Base-by-base conservation (phyloP, 2,329 filamentous ascomycete species). In the Fusarium oxysporum region DNA sequence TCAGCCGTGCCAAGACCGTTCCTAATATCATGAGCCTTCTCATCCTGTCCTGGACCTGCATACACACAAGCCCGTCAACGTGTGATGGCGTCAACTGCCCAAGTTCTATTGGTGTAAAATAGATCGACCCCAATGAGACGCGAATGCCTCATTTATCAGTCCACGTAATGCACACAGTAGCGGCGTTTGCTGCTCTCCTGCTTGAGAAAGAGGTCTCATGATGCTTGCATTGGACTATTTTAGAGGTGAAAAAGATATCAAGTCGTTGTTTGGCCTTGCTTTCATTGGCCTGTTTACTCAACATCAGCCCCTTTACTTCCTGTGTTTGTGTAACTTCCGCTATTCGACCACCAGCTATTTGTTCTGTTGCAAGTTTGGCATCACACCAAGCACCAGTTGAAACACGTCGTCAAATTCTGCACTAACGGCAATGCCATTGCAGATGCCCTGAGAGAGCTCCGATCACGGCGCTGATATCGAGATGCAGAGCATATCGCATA, bases 161-260 rank as follows among this genome's bases (percentile, higher is more conserved):
- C 66, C 65, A 53, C 66, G 66, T 69, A 69, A 69, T 65, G 66
- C 66, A 53, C 48, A 35, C 45, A 67, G 53, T 67, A 69, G 58
- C 50, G 65, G 40, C 50, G 9, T 53, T 53, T 53, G 11, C 45
- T 38, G 28, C 35, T 64, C 25, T 45, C 28, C 35, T 38, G 13
- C 44, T 48, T 32, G 25, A n/a, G 41, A 17, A 59, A 40, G 25
- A 37, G 17, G n/a, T 45, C 54, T 60, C 30, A 51, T 17, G 30
- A 51, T 43, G 57, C 33, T 35, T 33, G 40, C 21, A 41, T 48
- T 62, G 19, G 19, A 41, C 28, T 23, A 21, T 32, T 45, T 44
- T 23, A 44, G 32, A 56, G 25, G 32, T 44, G 30, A 44, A 23
- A 51, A 61, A 13, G 6, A 43, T 33, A 58, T 58, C 23, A 37